Evolutionary conservation across 2,329 filamentous ascomycete genomes (phyloP).

Genomic region (Aspergillus aculeatinus): DNA sequence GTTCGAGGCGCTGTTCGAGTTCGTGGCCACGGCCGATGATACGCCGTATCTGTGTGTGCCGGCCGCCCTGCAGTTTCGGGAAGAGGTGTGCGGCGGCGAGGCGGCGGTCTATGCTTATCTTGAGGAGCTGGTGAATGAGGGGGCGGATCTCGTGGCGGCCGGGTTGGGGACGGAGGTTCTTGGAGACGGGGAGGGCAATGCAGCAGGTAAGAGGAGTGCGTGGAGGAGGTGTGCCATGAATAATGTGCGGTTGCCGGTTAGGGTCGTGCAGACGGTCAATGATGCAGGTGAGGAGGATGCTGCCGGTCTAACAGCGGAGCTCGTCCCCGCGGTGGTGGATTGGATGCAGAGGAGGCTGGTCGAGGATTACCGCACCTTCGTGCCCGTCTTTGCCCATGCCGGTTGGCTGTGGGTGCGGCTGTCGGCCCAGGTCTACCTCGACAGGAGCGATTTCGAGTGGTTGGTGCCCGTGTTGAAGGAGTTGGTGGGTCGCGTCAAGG

Average conservation of each 20-base stretch:
- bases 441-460: conserved; percentile 74
- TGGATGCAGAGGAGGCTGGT: conserved; percentile 61
- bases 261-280: conserved; percentile 7
- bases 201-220: conserved; percentile 15
- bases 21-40: conserved; percentile 72
- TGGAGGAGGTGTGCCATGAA: conserved; percentile 67
- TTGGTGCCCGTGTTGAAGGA: conserved; percentile 59
- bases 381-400: conserved; percentile 62
- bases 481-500: conserved; percentile 54
- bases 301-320: conserved; percentile 31
- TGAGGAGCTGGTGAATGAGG: conserved; percentile 61
- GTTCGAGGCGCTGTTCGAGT: conserved; percentile 73
- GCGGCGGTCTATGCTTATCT: conserved; percentile 65
- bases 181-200: conserved; percentile 57
- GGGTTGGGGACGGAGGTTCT: conserved; percentile 69
- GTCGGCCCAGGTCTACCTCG: conserved; percentile 83
- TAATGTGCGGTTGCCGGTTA: conserved; percentile 72
- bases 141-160: conserved; percentile 59
- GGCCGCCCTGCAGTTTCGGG: conserved; percentile 69
- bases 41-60: conserved; percentile 70
- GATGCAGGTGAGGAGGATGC: conserved; percentile 26
- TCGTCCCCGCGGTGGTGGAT: conserved; percentile 45
- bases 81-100: conserved; percentile 71
- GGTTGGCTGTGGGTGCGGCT: conserved; percentile 68
- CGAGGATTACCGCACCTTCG: conserved; percentile 67